These are phyloP conservation scores for Cytospora paraplurivora DNA, from an alignment of 2,329 filamentous ascomycete species.

Conservation along the genomic window DNA sequence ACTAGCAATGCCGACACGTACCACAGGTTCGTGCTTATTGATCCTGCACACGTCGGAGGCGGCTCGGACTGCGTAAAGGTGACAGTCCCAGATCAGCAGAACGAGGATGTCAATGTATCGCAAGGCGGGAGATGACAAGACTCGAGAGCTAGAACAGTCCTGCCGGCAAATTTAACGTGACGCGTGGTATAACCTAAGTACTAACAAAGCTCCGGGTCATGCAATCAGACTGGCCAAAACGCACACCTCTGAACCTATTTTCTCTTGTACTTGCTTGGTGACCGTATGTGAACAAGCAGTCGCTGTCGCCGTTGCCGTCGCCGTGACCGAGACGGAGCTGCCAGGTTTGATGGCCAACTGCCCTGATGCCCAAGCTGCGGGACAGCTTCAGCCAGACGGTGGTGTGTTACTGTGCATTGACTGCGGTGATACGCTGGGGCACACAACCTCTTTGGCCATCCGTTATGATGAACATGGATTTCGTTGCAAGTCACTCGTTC, in stretches of 20 bases:
- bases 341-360: too few relatives aligned
- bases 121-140: constrained; percentile 16
- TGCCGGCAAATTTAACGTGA: not conserved
- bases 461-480: too few relatives aligned
- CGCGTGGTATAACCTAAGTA: not conserved
- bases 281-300: too few relatives aligned
- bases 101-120: not conserved
- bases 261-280: too few relatives aligned
- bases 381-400: too few relatives aligned
- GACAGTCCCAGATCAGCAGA: not conserved
- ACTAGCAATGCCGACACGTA: constrained; percentile 14
- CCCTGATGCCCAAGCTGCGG: too few relatives aligned
- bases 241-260: too few relatives aligned
- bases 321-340: too few relatives aligned
- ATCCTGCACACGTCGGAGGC: constrained; percentile 6
- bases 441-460: too few relatives aligned
- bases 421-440: not conserved
- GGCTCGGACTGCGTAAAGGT: not conserved
- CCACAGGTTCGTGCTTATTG: constrained; percentile 20
- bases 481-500: not conserved
- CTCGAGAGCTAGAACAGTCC: not conserved
- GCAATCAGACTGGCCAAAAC: not conserved
- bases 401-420: not conserved
- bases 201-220: too few relatives aligned
- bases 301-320: too few relatives aligned